A percentile compares a stretch with the other conserved stretches of the same genome.
Evolutionary conservation across 2,329 filamentous ascomycete species (phyloP).

Genomic region (Aspergillus ruber): DNA sequence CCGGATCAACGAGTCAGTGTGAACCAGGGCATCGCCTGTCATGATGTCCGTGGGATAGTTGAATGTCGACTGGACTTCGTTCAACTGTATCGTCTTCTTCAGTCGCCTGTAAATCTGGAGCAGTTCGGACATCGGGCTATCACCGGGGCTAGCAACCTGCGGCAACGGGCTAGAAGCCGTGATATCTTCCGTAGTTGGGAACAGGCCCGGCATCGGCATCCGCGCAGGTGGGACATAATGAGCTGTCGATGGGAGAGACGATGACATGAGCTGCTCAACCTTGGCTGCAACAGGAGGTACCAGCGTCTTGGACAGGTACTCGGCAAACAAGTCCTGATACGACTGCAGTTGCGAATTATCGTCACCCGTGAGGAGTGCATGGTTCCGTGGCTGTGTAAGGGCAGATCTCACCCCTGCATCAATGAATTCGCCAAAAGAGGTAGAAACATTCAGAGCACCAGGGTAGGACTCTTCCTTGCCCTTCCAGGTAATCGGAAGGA

Average conservation of each 20-base stretch:
- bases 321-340: constrained; percentile 45
- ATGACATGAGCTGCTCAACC: constrained; percentile 27
- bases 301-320: constrained; percentile 47
- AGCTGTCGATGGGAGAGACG: constrained; percentile 20
- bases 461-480: constrained; percentile 79
- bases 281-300: constrained; percentile 44
- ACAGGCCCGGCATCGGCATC: constrained; percentile 34
- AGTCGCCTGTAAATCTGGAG: constrained; percentile 51
- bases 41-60: constrained; percentile 36
- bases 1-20: constrained; percentile 38
- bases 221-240: constrained; percentile 23
- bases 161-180: constrained; percentile 26
- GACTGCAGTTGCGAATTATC: constrained; percentile 26
- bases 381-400: constrained; percentile 45
- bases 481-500: constrained; percentile 93
- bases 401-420: constrained; percentile 49
- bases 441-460: constrained; percentile 57
- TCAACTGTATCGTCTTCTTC: constrained; percentile 49
- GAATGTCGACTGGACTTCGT: constrained; percentile 45
- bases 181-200: constrained; percentile 29
- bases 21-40: constrained; percentile 42
- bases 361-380: constrained; percentile 34
- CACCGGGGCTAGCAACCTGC: constrained; percentile 20
- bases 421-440: constrained; percentile 64
- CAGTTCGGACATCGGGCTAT: constrained; percentile 42